Evolutionary conservation across 306 rosid genomes (phyloP).

Genomic region (Albizia julibrissin): DNA sequence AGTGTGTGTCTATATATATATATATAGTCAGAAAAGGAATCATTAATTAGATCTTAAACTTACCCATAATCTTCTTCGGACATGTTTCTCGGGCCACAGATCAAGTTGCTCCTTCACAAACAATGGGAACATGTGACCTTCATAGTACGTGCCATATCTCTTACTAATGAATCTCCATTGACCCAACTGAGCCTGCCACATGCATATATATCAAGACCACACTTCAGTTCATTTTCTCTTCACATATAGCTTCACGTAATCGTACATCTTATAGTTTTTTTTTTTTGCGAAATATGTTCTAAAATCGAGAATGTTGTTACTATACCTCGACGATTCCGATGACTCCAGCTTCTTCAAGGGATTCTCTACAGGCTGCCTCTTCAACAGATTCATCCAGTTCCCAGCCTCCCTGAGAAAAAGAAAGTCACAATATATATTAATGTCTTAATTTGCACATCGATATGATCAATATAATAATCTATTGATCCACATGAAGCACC

Average conservation of each 20-base stretch:
- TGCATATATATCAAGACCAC: not conserved
- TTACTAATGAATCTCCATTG: conserved; percentile 94
- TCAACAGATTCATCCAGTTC: conserved; percentile 93
- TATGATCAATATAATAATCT: no score
- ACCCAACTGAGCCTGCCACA: conserved; percentile 72
- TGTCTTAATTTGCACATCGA: not conserved
- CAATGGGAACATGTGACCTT: conserved; percentile 94
- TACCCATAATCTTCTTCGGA: conserved; percentile 84
- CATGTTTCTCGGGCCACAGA: conserved; percentile 84
- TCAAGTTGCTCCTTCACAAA: conserved; percentile 88
- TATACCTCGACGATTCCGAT: conserved; percentile 77
- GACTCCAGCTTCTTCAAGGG: conserved; percentile 96
- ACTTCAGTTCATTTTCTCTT: not conserved
- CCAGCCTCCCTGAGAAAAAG: conserved; percentile 80
- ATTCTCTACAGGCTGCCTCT: conserved; percentile 92
- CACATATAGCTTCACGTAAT: no score
- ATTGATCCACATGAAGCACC: not conserved
- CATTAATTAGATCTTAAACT: not conserved
- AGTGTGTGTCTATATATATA: not conserved
- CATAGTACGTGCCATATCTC: conserved; percentile 77
- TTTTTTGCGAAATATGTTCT: not conserved
- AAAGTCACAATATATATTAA: not conserved
- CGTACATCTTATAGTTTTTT: no score
- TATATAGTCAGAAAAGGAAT: not conserved
- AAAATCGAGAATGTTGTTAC: not conserved